A percentile compares a stretch with the other conserved stretches of the same genome.
Conservation (phyloP, 176 grass and related monocot species). For the Coix lacrymajobi region DNA sequence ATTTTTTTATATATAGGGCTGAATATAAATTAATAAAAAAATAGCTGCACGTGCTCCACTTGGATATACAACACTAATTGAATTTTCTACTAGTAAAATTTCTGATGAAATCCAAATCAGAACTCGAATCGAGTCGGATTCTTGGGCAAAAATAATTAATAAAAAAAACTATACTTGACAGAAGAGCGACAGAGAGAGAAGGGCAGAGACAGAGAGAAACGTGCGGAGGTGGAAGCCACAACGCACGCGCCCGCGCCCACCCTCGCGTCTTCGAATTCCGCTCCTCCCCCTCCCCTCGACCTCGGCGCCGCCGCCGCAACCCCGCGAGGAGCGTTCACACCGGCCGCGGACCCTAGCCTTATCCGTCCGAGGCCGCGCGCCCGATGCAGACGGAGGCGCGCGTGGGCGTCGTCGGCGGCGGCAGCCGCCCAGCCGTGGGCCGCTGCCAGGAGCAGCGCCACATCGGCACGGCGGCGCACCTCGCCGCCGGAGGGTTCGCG, state of each 20-base stretch:
- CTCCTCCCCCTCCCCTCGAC: neutral
- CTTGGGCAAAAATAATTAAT: neutral
- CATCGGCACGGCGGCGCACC: slow-evolving; percentile 58
- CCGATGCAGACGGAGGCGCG: slow-evolving; percentile 70
- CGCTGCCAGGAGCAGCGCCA: slow-evolving; percentile 38
- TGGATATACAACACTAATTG: neutral
- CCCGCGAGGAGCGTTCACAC: neutral
- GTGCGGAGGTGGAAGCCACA: slow-evolving; percentile 25
- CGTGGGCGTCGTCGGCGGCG: slow-evolving; percentile 53
- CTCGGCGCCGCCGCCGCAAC: neutral
- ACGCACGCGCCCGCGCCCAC: neutral
- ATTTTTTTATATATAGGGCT: too few relatives aligned
- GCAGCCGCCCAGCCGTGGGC: slow-evolving; percentile 1
- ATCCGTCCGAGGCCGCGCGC: neutral
- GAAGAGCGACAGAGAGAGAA: neutral
- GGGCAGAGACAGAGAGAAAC: neutral
- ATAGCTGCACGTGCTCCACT: neutral
- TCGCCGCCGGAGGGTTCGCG: slow-evolving; percentile 66
- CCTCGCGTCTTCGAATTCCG: slow-evolving; percentile 19
- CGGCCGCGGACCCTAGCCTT: neutral
- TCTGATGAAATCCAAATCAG: neutral
- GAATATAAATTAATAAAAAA: neutral
- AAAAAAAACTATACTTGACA: neutral
- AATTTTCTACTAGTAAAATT: neutral
- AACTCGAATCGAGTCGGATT: neutral